Conservation (phyloP, 495 filamentous ascomycete species). For the Penicillium psychrofluorescens region DNA sequence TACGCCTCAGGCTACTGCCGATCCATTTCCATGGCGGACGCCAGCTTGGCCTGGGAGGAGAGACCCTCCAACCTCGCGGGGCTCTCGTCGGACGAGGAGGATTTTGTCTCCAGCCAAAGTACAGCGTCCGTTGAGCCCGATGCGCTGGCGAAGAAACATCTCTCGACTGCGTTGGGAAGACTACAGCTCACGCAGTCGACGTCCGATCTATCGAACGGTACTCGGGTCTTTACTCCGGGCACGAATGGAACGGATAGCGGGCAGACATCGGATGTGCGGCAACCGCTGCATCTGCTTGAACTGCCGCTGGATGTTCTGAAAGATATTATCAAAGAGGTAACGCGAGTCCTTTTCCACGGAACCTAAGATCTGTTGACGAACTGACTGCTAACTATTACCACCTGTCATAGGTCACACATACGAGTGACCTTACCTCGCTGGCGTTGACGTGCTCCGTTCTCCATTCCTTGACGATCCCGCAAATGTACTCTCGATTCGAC, state of each 20-base stretch:
- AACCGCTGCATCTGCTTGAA: conserved; percentile 58
- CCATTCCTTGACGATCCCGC: conserved; percentile 70
- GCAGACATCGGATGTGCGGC: conserved; percentile 3
- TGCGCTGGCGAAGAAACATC: background rate
- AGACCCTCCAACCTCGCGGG: conserved; percentile 17
- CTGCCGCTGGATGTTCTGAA: conserved; percentile 83
- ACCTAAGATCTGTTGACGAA: background rate
- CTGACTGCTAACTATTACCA: conserved; percentile 2
- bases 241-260: background rate
- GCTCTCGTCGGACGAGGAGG: conserved; percentile 29
- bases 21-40: conserved; percentile 6
- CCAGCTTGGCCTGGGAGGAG: conserved; percentile 14
- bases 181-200: conserved; percentile 20
- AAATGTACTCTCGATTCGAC: conserved; percentile 89
- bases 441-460: conserved; percentile 81
- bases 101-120: conserved; percentile 26
- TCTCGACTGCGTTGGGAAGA: conserved; percentile 19
- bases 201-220: conserved; percentile 1
- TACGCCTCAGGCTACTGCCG: too few species aligned
- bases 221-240: conserved; percentile 6
- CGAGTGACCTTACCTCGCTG: conserved; percentile 78
- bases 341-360: conserved; percentile 3
- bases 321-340: conserved; percentile 83
- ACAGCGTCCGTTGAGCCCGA: conserved; percentile 19
- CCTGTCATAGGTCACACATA: conserved; percentile 63